These are phyloP conservation scores for Citrus hindsii DNA, from an alignment of 345 rosid genomes.

Conservation along the genomic window DNA sequence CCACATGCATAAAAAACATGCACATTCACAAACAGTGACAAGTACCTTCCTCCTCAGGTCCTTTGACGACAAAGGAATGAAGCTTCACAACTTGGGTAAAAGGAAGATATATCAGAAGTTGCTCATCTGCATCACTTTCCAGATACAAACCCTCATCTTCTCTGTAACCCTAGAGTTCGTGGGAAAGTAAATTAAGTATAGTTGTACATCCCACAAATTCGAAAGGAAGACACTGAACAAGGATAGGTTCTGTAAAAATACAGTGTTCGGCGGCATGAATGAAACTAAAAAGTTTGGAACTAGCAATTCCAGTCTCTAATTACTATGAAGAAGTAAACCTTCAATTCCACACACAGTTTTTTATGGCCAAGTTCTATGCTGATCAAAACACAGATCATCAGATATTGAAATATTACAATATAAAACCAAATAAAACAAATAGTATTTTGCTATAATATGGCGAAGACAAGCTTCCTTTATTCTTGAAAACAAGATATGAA, in stretches of 20 bases:
- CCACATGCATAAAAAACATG: background rate
- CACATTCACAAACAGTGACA: background rate
- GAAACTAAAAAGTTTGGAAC: background rate
- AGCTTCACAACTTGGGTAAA: slow-evolving; percentile 88
- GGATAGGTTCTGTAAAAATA: too few relatives aligned
- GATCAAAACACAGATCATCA: background rate
- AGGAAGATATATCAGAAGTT: slow-evolving; percentile 83
- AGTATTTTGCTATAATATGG: background rate
- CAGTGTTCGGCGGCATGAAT: background rate
- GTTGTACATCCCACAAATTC: background rate
- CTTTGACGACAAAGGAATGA: slow-evolving; percentile 67
- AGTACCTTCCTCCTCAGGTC: slow-evolving; percentile 90
- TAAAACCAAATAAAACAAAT: background rate
- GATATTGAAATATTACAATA: background rate
- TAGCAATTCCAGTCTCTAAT: background rate
- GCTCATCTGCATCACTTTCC: slow-evolving; percentile 97
- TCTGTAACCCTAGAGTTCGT: slow-evolving; percentile 73
- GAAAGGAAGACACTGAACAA: too few relatives aligned
- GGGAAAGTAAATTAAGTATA: slow-evolving; percentile 3
- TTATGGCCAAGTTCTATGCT: background rate
- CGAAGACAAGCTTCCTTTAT: background rate
- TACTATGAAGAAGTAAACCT: background rate
- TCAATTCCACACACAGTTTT: background rate
- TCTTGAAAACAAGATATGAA: background rate
- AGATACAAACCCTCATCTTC: slow-evolving; percentile 85